These are phyloP conservation scores for Xerocomus nothofagi DNA, from an alignment of 1,284 basidiomycete genomes.

Conservation along the genomic window DNA sequence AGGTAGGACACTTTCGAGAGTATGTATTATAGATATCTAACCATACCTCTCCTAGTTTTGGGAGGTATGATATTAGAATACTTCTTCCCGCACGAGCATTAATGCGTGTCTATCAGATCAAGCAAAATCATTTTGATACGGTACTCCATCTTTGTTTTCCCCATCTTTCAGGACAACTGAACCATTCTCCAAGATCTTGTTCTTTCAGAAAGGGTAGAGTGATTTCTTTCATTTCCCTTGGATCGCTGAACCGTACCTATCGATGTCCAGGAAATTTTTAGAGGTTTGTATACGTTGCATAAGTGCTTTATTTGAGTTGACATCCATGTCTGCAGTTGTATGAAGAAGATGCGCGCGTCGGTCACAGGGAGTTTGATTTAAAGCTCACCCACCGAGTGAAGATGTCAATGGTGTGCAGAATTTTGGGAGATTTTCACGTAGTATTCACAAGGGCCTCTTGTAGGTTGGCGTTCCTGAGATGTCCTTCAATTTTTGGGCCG, in stretches of 20 bases:
- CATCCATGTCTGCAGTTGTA: conserved; percentile 71
- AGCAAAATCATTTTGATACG: conserved; percentile 92
- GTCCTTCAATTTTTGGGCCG: conserved; percentile 91
- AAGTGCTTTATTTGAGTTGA: conserved; percentile 6
- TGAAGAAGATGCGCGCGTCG: conserved; percentile 90
- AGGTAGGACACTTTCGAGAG: conserved; percentile 46
- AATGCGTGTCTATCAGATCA: conserved; percentile 55
- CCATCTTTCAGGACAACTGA: conserved; percentile 4
- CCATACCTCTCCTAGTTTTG: conserved; percentile 67
- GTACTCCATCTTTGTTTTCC: conserved; percentile 35
- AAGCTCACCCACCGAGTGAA: conserved; percentile 92
- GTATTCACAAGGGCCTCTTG: conserved; percentile 4
- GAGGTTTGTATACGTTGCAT: conserved; percentile 44
- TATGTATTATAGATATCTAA: not conserved
- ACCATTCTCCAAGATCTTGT: conserved; percentile 63
- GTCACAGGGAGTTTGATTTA: conserved; percentile 90
- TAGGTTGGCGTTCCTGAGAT: conserved; percentile 96
- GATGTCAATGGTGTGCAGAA: conserved; percentile 87
- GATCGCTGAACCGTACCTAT: not conserved
- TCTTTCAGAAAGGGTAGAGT: conserved; percentile 94
- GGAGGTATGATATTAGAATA: conserved; percentile 54
- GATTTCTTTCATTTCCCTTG: not conserved
- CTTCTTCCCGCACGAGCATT: not conserved
- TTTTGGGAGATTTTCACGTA: not conserved
- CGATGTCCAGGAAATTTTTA: conserved; percentile 57